Percentiles rank a stretch among this genome's conserved stretches.
Conservation (phyloP, 805 yeast species). For the Wickerhamiella lipophila region DNA sequence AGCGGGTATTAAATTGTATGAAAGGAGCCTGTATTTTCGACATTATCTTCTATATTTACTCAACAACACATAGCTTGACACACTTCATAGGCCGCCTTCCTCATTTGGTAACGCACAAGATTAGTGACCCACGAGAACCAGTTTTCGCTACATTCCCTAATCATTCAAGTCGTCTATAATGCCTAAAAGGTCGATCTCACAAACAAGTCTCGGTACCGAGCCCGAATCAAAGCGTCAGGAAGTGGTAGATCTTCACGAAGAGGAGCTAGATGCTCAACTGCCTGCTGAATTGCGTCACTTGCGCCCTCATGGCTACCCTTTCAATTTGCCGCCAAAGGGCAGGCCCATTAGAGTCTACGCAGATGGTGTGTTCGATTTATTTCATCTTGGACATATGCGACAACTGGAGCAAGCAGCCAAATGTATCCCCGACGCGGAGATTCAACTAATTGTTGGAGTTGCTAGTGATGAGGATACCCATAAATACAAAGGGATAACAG, state of each 20-base stretch:
- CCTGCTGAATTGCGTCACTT: slow-evolving; percentile 62
- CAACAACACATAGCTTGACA: no score
- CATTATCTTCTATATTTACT: no score
- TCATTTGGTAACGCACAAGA: neutral
- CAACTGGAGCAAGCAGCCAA: slow-evolving; percentile 95
- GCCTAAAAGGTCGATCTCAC: slow-evolving; percentile 2
- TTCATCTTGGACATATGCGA: slow-evolving; percentile 95
- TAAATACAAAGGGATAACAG: slow-evolving; percentile 85
- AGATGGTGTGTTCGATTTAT: slow-evolving; percentile 93
- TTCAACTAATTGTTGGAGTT: slow-evolving; percentile 74
- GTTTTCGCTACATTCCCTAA: neutral
- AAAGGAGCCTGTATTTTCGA: no score
- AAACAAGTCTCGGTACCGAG: neutral
- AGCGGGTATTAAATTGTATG: no score
- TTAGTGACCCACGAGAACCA: neutral
- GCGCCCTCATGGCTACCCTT: slow-evolving; percentile 65
- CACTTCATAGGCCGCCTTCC: neutral
- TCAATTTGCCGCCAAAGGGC: slow-evolving; percentile 73
- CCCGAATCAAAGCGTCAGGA: slow-evolving; percentile 5
- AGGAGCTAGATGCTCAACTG: slow-evolving; percentile 45
- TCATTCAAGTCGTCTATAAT: neutral
- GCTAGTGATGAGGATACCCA: slow-evolving; percentile 88
- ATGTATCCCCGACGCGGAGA: slow-evolving; percentile 55
- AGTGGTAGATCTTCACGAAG: slow-evolving; percentile 36
- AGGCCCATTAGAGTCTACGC: slow-evolving; percentile 91